Evolutionary conservation across 73 alveolate genomes (phyloP).

Genomic region (Tetrahymena thermophila): DNA sequence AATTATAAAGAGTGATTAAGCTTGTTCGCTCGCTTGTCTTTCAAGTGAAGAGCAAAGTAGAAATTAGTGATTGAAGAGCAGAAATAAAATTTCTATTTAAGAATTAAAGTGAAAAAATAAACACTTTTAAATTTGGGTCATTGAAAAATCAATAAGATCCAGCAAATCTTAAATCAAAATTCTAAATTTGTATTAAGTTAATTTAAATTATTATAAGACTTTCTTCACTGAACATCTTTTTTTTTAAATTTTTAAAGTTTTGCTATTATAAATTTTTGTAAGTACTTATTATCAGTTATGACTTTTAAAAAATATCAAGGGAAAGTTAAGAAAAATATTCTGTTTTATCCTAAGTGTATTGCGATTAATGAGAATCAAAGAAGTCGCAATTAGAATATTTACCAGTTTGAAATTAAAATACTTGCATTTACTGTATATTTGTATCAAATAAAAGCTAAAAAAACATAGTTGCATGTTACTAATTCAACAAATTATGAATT

Average conservation of each 20-base stretch:
- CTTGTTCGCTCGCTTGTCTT: neutral
- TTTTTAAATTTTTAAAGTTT: neutral
- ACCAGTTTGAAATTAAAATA: neutral
- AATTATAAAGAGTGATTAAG: neutral
- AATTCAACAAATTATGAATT: neutral
- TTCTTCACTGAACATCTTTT: neutral
- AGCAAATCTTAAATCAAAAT: neutral
- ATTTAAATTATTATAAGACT: neutral
- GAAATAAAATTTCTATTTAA: neutral
- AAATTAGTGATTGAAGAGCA: neutral
- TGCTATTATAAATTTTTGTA: neutral
- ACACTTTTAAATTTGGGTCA: neutral
- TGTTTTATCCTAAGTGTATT: neutral
- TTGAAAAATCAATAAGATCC: neutral
- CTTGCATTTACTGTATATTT: neutral
- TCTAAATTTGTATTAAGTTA: neutral
- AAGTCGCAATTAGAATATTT: neutral
- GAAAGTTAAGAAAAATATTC: neutral
- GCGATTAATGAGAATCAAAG: neutral
- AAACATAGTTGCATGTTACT: neutral
- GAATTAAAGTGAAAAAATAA: neutral
- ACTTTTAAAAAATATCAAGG: too few relatives aligned
- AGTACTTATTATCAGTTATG: neutral
- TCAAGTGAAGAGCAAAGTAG: neutral
- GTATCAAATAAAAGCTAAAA: too few relatives aligned